Base-by-base conservation (phyloP, 441 rosid species). In the Syzygium malaccense region DNA sequence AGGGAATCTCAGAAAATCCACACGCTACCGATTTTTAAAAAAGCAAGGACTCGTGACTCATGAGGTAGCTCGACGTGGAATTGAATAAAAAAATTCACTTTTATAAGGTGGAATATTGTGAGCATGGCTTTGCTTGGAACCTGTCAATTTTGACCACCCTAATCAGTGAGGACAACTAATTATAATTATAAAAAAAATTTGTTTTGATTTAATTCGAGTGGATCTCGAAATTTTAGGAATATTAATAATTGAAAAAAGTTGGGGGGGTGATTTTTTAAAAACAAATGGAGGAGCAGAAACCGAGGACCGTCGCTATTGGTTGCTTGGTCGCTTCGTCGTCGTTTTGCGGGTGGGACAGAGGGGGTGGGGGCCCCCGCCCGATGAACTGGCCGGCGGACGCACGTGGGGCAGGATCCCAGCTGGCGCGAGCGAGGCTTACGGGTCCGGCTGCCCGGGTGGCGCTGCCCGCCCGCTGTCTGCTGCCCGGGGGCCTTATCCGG, bases 391-490 rank as follows among this genome's bases (percentile, higher is more conserved):
- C 57, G 85, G 84, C 86, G 57, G 54, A 55, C 86, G 91, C 93
- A 92, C 91, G 92, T 91, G 93, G 89, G 87, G 33, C 53, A 49
- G 92, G 84, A 30, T 25, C n/a, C 45, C 68, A 62, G 80, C 80
- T 71, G 80, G 80, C 79, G 66, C 85, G 53, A 28, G 58, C 15
- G 58, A 19, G 58, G 25, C 58, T 2, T 17, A 33, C 58, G 89
- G 89, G 86, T 86, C 93, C 88, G 51, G 88, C 49, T 85, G 89
- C 79, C 87, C 68, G 84, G 84, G 45, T 84, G 80, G 80, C 88
- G 33, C 85, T 87, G 91, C 91, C 92, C 88, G 68, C 14, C 32
- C 53, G 28, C 41, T 89, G 89, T 89, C 93, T 87, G 87, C 92
- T 88, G 88, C 90, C 93, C 91, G 66, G 23, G 66, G 17, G n/a